Percentiles rank a stretch among this genome's conserved stretches.
Evolutionary conservation across 2,329 filamentous ascomycete genomes (phyloP).

Genomic region (Intubia oerlemansii): DNA sequence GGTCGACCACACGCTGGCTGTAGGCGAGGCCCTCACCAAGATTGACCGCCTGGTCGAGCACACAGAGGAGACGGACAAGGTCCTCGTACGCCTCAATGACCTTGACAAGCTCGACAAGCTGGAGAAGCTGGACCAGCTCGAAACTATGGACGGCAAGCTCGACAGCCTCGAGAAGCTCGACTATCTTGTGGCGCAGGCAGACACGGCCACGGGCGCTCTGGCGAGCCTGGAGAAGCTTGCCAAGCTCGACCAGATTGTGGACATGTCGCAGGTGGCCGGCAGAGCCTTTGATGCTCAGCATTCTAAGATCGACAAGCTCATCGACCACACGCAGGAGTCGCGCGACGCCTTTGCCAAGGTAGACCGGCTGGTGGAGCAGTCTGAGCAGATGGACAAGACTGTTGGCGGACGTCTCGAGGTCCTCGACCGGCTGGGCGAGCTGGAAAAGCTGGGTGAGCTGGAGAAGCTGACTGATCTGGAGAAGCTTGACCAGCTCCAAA

Average conservation of each 20-base stretch:
- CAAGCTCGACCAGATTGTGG: slow-evolving; percentile 20
- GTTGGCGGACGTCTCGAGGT: too few relatives aligned
- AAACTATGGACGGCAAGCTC: slow-evolving; percentile 22
- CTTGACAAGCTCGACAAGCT: slow-evolving; percentile 3
- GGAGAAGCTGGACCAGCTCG: slow-evolving; percentile 4
- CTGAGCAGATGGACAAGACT: slow-evolving; percentile 45
- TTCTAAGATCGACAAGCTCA: slow-evolving; percentile 3
- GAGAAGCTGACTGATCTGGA: slow-evolving; percentile 6
- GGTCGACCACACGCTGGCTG: slow-evolving; percentile 5
- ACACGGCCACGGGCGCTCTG: too few relatives aligned
- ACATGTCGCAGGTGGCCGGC: too few relatives aligned
- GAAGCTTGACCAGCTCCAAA: slow-evolving; percentile 1
- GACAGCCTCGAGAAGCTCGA: neutral
- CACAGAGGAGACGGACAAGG: slow-evolving; percentile 5
- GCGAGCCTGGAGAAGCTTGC: slow-evolving; percentile 10
- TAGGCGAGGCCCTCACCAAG: slow-evolving; percentile 4
- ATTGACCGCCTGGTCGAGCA: slow-evolving; percentile 7
- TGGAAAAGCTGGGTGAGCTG: slow-evolving; percentile 6
- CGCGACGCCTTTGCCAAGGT: too few relatives aligned
- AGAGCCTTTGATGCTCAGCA: too few relatives aligned
- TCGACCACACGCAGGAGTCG: too few relatives aligned
- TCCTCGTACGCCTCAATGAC: too few relatives aligned
- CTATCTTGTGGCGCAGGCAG: too few relatives aligned
- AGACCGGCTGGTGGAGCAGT: slow-evolving; percentile 36
- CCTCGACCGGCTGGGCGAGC: slow-evolving; percentile 5